phyloP scores from a whole-genome alignment of 2,329 filamentous ascomycete species.

The Trichoderma afroharzianum region DNA sequence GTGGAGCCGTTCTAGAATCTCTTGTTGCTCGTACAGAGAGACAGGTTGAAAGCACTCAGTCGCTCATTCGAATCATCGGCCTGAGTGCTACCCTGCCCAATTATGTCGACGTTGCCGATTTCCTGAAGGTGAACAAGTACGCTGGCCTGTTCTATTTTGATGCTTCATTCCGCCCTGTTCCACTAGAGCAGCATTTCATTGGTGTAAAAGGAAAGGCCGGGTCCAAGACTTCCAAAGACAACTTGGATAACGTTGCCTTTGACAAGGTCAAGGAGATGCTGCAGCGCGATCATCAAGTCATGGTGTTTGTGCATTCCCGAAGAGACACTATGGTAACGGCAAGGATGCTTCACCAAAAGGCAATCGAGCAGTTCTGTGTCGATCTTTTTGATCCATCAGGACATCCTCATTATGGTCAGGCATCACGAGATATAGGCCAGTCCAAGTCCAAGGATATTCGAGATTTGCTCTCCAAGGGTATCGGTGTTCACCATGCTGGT shows the following conservation, averaged over 20 bases:
- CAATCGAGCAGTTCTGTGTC: conserved; percentile 70
- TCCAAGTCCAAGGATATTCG: conserved; percentile 83
- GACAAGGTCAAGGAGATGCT: conserved; percentile 96
- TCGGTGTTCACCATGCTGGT: conserved; percentile 94
- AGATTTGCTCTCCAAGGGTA: conserved; percentile 83
- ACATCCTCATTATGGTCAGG: conserved; percentile 76
- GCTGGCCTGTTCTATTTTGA: conserved; percentile 97
- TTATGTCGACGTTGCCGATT: conserved; percentile 94
- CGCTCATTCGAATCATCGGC: conserved; percentile 91
- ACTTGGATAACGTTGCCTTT: conserved; percentile 81
- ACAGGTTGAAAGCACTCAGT: conserved; percentile 97
- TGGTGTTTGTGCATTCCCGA: conserved; percentile 98
- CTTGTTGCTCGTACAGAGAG: conserved; percentile 91
- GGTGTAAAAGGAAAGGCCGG: conserved; percentile 91
- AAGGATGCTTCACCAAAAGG: conserved; percentile 80
- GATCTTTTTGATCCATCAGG: conserved; percentile 79
- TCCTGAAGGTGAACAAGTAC: conserved; percentile 90
- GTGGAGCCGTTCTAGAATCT: conserved; percentile 92
- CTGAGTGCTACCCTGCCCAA: conserved; percentile 95
- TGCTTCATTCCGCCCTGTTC: conserved; percentile 89
- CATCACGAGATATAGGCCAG: conserved; percentile 77
- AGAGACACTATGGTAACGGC: conserved; percentile 91
- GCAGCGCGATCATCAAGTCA: conserved; percentile 86
- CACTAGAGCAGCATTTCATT: conserved; percentile 94
- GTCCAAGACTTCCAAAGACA: conserved; percentile 77